Evolutionary conservation across 495 filamentous ascomycete genomes (phyloP), one percentile per base, ranked within the genome.

Genomic region (Aspergillus homomorphus): DNA sequence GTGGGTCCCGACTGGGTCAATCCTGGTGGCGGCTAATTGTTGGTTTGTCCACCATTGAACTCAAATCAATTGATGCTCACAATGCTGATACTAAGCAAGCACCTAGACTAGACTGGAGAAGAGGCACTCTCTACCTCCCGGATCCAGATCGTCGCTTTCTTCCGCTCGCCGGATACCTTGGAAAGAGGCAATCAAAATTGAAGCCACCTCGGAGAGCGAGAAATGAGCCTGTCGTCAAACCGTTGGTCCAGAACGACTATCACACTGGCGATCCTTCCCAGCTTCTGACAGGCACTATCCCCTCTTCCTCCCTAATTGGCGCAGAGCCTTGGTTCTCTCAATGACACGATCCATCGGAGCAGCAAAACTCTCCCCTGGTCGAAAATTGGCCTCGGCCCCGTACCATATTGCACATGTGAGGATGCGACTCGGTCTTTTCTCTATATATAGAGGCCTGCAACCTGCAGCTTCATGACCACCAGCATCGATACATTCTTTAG

Each of bases 401-500:
- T 20, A 19, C 3, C 21, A 28, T 20, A 12, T 5, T 38, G 44
- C 9, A 33, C 64, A 66, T 66, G 58, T 66, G 64, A 61, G 64
- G 18, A 38, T 38, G 33, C 10, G 2, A 5, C 2, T 38, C 6
- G 12, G 33, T 10, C 15, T 38, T 14, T 12, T 14, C 33, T 38
- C 33, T 38, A 38, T 66, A 67, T 63, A 67, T 62, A 63, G 53
- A 21, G 50, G 42, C 26, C 42, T 45, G 42, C 30, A n/a, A 24
- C 10, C 21, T 24, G 20, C 45, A 10, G 18, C 28, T 18, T 50
- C 23, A 33, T 30, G 21, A 50, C 42, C 23, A 48, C 30, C 45
- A 54, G 57, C 45, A 59, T 44, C 53, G 50, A 64, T 59, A 53
- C 41, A 58, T 62, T 58, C 60, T 55, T 49, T 61, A 53, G 33